Evolutionary conservation across 2,329 filamentous ascomycete species (phyloP), one percentile per base, ranked within the genome.

Genomic region (Ophiocordyceps robertsii): DNA sequence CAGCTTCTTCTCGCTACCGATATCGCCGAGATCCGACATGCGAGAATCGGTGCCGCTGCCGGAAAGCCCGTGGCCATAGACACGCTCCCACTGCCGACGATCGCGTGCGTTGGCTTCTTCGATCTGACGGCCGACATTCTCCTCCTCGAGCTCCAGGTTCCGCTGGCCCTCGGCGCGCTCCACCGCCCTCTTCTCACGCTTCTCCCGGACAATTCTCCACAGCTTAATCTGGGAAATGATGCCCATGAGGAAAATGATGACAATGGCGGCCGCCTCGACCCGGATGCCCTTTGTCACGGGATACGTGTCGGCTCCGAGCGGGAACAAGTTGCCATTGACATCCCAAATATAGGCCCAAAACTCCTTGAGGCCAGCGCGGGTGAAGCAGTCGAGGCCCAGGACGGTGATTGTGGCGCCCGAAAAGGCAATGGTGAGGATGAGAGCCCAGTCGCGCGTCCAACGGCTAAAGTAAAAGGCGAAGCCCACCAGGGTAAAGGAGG

Each of bases 311-410:
- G 83, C 82, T 32, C 77, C 74, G 2, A 87, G 64, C 0, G 89
- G 89, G 53, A 96, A 96, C 1, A 88, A 66, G 40, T 83, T 71
- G 36, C 78, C 68, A 58, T 95, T 95, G 33, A 96, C 63, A 38
- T 67, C 67, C 90, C 90, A 96, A 32, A 94, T 71, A 58, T 93
- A 96, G 6, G 86, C 73, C 90, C 90, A 96, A 51, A 95, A 95
- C 59, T 96, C 90, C 60, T 95, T 95, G 52, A 94, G 66, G 0
- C 90, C 90, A n/a, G 88, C 87, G 47, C 79, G 72, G 53, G 81
- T 90, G 53, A 90, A 93, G 60, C 87, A 94, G 58, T 96, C 90
- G 44, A 96, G 84, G 3, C 90, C 90, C 3, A 96, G 63, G 13
- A 94, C 75, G 1, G 82, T 70, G 3, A 77, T 77, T 0, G 87